Evolutionary conservation across 2,329 filamentous ascomycete genomes (phyloP), one percentile per base, ranked within the genome.

Genomic region (Epichloe aotearoae): DNA sequence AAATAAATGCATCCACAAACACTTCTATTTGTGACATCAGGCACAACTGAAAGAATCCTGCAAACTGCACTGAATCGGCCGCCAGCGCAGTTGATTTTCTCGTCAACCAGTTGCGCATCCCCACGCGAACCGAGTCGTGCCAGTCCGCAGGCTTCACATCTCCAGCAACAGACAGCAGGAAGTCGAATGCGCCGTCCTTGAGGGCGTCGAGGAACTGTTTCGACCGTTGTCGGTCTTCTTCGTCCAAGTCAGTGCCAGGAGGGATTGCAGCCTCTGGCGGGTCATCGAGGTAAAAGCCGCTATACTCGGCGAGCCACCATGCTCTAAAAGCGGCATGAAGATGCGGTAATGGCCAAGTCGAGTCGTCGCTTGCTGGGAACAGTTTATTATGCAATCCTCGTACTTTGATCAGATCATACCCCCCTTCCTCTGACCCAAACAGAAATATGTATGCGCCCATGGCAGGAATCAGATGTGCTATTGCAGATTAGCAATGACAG

Each of bases 281-380:
- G 59, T 84, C 79, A 58, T 95, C 88, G 52, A 87, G 75, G 63
- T 90, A 95, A 73, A 88, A 87, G 3, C 88, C 88, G 57, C 87
- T 93, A 67, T 96, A 96, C 61, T 97, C 89, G 34, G 88, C 84
- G 45, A 96, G 76, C 93, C 93, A 98, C 77, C 87, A 89, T 4
- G 84, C 80, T 50, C 80, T 77, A 12, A 90, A 77, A 3, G 88
- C 84, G 44, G 90, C 87, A 59, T 90, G 84, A 12, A 97, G 76
- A 58, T 83, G 84, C 15, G 83, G 74, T 39, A 95, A 65, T 20
- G 77, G 73, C 86, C 89, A 95, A 15, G 75, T 70, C 41, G 83
- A 73, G 53, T 82, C 79, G 47, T 89, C 85, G 44, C 79, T 71
- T 17, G 78, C 76, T 38, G 78, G 75, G 56, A 84, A 80, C 20